Base-by-base conservation (phyloP, 108 stramenopile species). In the Seminavis robusta region DNA sequence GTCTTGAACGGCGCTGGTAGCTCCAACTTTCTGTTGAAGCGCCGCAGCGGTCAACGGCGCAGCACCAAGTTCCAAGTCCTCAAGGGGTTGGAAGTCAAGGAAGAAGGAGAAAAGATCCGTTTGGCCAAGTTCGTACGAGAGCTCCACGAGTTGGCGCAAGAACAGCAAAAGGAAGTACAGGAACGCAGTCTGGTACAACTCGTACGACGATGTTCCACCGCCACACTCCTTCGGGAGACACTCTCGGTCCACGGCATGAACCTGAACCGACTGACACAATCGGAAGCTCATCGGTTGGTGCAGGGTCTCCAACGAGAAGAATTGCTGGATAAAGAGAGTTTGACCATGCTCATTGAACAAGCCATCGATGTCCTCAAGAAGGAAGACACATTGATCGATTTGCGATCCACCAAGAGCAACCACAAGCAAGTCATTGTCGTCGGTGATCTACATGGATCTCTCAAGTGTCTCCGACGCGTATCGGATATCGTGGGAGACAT, bases 401-500 rank as follows among this genome's bases (percentile, higher is more conserved):
- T 43, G 42, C 6, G 20, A 21, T 11, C 8, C 11, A 8, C 17
- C 42, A 43, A 5, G 10, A 43, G 21, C 42, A 5, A 43, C 5
- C n/a, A n/a, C n/a, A n/a, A n/a, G n/a, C n/a, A 8, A 16, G 15
- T 43, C 42, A 43, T 43, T 45, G 44, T 45, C 7, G 44, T 45
- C 16, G 44, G 44, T 45, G 44, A 45, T 45, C 16, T 45, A n/a
- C 44, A 45, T 45, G 44, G 44, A 45, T 36, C 36, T 27, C 29
- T 63, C 8, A 15, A 13, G 3, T 40, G 52, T 45, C 32, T 63
- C 40, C n/a, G 11, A 20, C n/a, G 37, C 5, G 36, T 63, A 16
- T 19, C 53, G 52, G 86, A 92, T 45, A 86, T 85, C 56, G 89
- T 76, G 48, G 69, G 79, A 30, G 47, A 86, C 21, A n/a, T n/a